Percentiles rank a stretch among this genome's conserved stretches.
Evolutionary conservation across 768 basidiomycete species (phyloP).

Genomic region (Termitomyces sp.): DNA sequence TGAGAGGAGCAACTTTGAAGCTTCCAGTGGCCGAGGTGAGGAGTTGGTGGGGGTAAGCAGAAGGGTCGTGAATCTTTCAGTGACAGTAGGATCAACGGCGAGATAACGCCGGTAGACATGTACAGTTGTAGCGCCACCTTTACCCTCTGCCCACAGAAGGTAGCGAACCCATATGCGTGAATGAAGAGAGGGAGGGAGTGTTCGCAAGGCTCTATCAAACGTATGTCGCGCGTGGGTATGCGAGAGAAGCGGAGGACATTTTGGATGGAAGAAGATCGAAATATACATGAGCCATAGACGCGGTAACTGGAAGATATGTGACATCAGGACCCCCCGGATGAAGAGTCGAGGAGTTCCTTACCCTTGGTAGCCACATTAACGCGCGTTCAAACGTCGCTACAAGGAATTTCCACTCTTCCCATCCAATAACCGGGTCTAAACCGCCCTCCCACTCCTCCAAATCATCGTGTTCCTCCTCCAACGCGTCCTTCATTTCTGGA

Average conservation of each 20-base stretch:
- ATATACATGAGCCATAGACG: constrained; percentile 93
- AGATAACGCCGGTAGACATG: constrained; percentile 88
- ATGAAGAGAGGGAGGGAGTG: constrained; percentile 89
- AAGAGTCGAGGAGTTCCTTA: constrained; percentile 25
- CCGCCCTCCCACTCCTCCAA: constrained; percentile 82
- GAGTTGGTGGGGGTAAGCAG: constrained; percentile 55
- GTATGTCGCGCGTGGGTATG: constrained; percentile 90
- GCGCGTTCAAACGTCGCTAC: constrained; percentile 88
- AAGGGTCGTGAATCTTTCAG: constrained; percentile 70
- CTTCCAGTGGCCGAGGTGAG: constrained; percentile 77
- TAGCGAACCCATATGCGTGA: constrained; percentile 90
- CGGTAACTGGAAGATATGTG: constrained; percentile 57
- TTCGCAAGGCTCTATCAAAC: constrained; percentile 90
- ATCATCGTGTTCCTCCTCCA: constrained; percentile 80
- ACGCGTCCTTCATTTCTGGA: constrained; percentile 82
- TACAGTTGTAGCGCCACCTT: constrained; percentile 74
- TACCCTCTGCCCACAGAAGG: constrained; percentile 84
- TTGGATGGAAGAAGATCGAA: constrained; percentile 83
- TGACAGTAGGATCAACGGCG: constrained; percentile 70
- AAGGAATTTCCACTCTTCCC: constrained; percentile 91
- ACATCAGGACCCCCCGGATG: background rate
- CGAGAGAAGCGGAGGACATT: constrained; percentile 78
- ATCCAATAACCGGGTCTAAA: constrained; percentile 86
- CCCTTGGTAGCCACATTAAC: constrained; percentile 91
- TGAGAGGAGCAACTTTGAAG: constrained; percentile 83